Conservation (phyloP, 2,329 filamentous ascomycete genomes). For the Eutypella sp. region DNA sequence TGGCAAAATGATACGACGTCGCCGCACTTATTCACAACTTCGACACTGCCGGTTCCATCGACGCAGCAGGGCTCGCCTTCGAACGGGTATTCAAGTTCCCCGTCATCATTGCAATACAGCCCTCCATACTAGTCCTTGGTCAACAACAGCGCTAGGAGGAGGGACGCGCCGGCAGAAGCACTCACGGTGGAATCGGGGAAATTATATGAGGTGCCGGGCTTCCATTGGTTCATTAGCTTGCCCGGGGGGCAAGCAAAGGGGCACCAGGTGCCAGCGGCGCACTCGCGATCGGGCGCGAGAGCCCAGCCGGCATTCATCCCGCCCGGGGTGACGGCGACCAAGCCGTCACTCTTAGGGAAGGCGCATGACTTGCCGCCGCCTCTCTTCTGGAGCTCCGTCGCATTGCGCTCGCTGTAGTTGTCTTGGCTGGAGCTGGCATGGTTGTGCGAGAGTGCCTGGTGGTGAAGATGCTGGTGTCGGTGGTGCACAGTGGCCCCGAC, state of each 20-base stretch:
- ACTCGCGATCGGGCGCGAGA: constrained; percentile 70
- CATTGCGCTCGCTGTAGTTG: constrained; percentile 23
- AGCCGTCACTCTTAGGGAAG: constrained; percentile 61
- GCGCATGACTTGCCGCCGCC: constrained; percentile 47
- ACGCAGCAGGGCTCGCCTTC: constrained; percentile 63
- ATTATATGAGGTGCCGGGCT: constrained; percentile 62
- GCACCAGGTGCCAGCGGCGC: constrained; percentile 63
- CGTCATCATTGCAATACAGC: constrained; percentile 63
- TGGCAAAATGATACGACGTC: constrained; percentile 67
- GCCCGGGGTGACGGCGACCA: constrained; percentile 63
- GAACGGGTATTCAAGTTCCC: constrained; percentile 66
- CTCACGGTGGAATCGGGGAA: constrained; percentile 70
- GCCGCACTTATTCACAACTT: constrained; percentile 61
- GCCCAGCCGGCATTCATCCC: constrained; percentile 69
- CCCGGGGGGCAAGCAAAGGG: constrained; percentile 73
- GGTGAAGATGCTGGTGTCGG: constrained; percentile 35
- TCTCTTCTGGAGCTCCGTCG: constrained; percentile 44
- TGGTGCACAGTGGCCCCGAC: constrained; percentile 30
- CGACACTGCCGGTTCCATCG: constrained; percentile 59
- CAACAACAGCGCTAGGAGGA: too few species aligned
- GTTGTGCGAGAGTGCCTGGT: constrained; percentile 25
- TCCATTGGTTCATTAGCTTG: constrained; percentile 76
- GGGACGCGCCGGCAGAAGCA: constrained; percentile 9
- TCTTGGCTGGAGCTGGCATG: constrained; percentile 21
- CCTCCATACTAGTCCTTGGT: constrained; percentile 61